A percentile compares a stretch with the other conserved stretches of the same genome.
phyloP scores from a whole-genome alignment of 2,329 filamentous ascomycete genomes.

The Niveomyces coronatus region DNA sequence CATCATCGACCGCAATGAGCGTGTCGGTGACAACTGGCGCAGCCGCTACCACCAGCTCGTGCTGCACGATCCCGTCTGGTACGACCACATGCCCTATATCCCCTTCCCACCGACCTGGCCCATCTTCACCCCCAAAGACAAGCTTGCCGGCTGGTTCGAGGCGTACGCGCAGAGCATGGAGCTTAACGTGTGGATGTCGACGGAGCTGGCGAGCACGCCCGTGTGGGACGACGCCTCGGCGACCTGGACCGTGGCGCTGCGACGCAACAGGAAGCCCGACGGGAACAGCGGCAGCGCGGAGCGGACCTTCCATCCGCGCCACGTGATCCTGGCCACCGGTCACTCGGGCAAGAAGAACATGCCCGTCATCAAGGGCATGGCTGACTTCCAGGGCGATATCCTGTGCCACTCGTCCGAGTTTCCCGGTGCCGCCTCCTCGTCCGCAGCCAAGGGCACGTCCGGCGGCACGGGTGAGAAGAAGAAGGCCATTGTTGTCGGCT shows the following conservation, averaged over 20 bases:
- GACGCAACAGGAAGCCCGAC: conserved; percentile 39
- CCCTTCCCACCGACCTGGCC: conserved; percentile 53
- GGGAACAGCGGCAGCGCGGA: conserved; percentile 34
- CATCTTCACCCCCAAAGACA: conserved; percentile 58
- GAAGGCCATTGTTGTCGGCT: conserved; percentile 55
- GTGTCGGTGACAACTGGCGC: conserved; percentile 46
- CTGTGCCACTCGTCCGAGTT: conserved; percentile 55
- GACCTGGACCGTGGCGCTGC: conserved; percentile 42
- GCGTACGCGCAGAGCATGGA: conserved; percentile 51
- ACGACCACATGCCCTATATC: conserved; percentile 49
- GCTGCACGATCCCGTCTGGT: conserved; percentile 54
- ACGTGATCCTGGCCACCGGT: conserved; percentile 58
- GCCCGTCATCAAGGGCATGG: conserved; percentile 46
- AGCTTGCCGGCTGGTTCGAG: conserved; percentile 54
- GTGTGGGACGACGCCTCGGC: conserved; percentile 40
- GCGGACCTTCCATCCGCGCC: conserved; percentile 48
- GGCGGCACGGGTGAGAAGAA: conserved; percentile 43
- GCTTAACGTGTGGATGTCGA: conserved; percentile 52
- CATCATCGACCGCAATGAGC: conserved; percentile 32
- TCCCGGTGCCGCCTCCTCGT: too few species aligned
- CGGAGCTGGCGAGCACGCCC: conserved; percentile 35
- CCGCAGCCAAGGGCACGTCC: too few species aligned
- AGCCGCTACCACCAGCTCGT: conserved; percentile 45
- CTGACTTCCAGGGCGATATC: conserved; percentile 46
- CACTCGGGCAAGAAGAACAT: conserved; percentile 56